phyloP scores from a whole-genome alignment of 768 basidiomycete species.

The Leccinum longicurvipes region DNA sequence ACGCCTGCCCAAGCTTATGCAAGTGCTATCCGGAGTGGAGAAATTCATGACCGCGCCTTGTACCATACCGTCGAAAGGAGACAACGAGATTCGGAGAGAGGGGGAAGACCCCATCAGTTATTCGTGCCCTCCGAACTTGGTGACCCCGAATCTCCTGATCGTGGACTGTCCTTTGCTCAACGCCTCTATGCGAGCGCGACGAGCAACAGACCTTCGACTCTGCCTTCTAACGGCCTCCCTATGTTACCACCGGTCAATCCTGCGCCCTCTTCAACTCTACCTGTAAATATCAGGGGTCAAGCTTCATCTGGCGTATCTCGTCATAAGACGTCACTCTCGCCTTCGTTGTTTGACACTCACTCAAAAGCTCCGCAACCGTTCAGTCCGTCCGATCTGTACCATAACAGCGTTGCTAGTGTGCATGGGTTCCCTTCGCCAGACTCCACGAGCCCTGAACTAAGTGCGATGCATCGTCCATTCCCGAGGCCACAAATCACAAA shows the following conservation, averaged over 20 bases:
- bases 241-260: conserved; percentile 4
- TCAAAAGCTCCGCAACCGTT: conserved; percentile 1
- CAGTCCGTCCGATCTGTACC: conserved; percentile 16
- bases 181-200: conserved; percentile 43
- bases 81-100: conserved; percentile 3
- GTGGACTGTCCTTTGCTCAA: conserved; percentile 36
- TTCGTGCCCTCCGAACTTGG: background rate
- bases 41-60: conserved; percentile 7
- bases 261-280: background rate
- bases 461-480: background rate
- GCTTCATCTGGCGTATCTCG: background rate
- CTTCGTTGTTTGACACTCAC: conserved; percentile 1
- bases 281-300: background rate
- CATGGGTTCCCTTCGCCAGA: conserved; percentile 3
- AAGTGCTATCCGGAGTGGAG: conserved; percentile 10
- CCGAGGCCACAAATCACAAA: background rate
- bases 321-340: conserved; percentile 7
- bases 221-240: conserved; percentile 2
- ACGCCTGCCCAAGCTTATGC: conserved; percentile 25
- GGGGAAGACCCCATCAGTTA: background rate
- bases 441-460: background rate
- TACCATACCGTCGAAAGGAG: conserved; percentile 19
- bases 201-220: conserved; percentile 13
- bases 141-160: conserved; percentile 5
- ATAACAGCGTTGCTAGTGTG: conserved; percentile 8